A percentile compares a stretch with the other conserved stretches of the same genome.
These are phyloP conservation scores for Vigna hirtella DNA, from an alignment of 306 rosid species.

Conservation along the genomic window DNA sequence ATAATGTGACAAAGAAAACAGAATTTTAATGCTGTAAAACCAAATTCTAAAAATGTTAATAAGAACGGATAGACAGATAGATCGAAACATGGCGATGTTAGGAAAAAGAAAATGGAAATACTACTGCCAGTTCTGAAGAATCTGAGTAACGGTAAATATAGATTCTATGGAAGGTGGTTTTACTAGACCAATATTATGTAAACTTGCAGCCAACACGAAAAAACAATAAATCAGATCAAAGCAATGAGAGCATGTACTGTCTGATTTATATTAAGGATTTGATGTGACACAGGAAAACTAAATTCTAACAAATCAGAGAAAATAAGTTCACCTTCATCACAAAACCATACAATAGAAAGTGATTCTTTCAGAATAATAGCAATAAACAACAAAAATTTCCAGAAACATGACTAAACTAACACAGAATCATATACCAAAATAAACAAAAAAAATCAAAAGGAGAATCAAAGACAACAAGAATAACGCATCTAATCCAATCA, in stretches of 20 bases:
- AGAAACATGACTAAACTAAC: constrained; percentile 20
- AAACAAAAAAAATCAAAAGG: constrained; percentile 7
- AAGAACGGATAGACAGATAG: not conserved
- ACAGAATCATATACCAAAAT: constrained; percentile 40
- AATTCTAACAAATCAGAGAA: not conserved
- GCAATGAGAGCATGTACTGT: not conserved
- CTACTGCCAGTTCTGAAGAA: constrained; percentile 13
- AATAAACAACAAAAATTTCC: not conserved
- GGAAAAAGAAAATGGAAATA: constrained; percentile 7
- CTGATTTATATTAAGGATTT: not conserved
- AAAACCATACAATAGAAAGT: not conserved
- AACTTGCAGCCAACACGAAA: constrained; percentile 2
- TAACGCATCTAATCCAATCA: constrained; percentile 36
- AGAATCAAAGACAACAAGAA: constrained; percentile 7
- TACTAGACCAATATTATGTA: not conserved
- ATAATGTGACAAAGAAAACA: constrained; percentile 30
- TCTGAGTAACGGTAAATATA: not conserved
- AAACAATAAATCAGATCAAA: not conserved
- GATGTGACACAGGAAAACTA: not conserved
- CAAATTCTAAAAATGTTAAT: constrained; percentile 1
- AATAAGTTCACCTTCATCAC: not conserved
- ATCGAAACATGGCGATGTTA: not conserved
- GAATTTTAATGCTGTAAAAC: constrained; percentile 44
- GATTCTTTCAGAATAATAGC: not conserved
- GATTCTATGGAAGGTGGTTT: constrained; percentile 9